Base-by-base conservation (phyloP, 768 basidiomycete genomes). In the Leccinum uliginosum region DNA sequence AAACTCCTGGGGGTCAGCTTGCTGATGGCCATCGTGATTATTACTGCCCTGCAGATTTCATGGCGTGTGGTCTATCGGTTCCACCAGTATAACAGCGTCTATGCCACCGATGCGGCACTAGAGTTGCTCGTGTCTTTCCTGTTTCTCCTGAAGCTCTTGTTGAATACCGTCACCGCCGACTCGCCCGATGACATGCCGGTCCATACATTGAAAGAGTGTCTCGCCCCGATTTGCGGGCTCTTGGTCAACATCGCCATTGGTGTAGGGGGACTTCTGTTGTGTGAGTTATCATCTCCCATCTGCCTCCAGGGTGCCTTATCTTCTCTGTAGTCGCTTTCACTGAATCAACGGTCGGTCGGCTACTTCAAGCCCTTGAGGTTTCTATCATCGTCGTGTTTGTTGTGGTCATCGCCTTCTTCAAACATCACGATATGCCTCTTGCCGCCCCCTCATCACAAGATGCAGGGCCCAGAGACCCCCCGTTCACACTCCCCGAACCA, bases 321-420 rank as follows among this genome's bases (percentile, higher is more conserved):
- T 35, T 3, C 51, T 53, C 43, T 21, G 34, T 61, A 89, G 87
- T 86, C 67, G 71, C 75, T 53, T 89, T 90, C 65, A 81, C 88
- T 3, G 89, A 91, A 71, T 81, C 81, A 6, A 75, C 77, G 10
- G 71, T 87, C 1, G 89, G 89, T n/a, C 83, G 85, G 47, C 81
- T 90, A 62, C 67, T 83, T 51, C 80, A 83, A 61, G 84, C 83
- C 14, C 69, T 84, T 32, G 84, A 87, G 63, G 62, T 84, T 23
- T 91, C 84, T 64, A 76, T 84, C 44, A 70, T 86, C 45, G 74
- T 86, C 55, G 68, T 88, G n/a, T 82, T 79, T 65, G 70, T 78
- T 57, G 79, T 87, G 58, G 73, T 86, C 51, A 63, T 70, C 32
- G 71, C 78, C n/a, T 74, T 80, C 63, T 53, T 72, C 51, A 63